Evolutionary conservation across 2,329 filamentous ascomycete species (phyloP), one percentile per base, ranked within the genome.

Genomic region (Basipetospora chlamydospora): DNA sequence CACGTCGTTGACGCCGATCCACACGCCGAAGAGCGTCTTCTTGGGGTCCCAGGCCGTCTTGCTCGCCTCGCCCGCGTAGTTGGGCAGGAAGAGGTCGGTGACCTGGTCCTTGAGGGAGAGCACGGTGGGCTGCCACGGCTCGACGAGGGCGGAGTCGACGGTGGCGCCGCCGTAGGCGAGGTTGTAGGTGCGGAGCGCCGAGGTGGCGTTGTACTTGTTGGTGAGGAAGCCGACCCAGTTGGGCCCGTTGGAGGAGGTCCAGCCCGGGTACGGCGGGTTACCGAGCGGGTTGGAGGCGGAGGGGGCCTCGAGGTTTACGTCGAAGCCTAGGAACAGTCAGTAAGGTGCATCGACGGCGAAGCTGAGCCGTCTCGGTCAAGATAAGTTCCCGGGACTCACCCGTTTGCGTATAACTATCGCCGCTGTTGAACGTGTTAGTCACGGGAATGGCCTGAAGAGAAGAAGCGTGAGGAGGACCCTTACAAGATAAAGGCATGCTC

Each of bases 1-100:
- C 2, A 73, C 59, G 41, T 70, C 68, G 37, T 73, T 73, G 40
- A 73, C 66, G 2, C 68, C 68, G 17, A 72, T 69, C 57, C 67
- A 72, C 5, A 70, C 44, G 0, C 56, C 58, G 36, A 65, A 66
- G 2, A 70, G 40, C 0, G 62, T 52, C 38, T 64, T 57, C 0
- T 46, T 40, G 0, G 54, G 47, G 3, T 49, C 59, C 66, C 65
- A 70, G 0, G 60, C 54, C 1, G 54, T 53, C 28, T 51, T 47
- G 6, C 43, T 46, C 0, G 44, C 42, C 0, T 54, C 44, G 2
- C 52, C 43, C 41, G 59, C 20, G 8, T 35, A 41, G 28, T 39
- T 39, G 23, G 37, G 35, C 8, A 38, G n/a, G 20, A 43, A 37
- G 28, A 38, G 26, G 31, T 54, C 47, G 11, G 52, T 43, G 20